Evolutionary conservation across 345 rosid species (phyloP).

Genomic region (Eucalyptus cloeziana): DNA sequence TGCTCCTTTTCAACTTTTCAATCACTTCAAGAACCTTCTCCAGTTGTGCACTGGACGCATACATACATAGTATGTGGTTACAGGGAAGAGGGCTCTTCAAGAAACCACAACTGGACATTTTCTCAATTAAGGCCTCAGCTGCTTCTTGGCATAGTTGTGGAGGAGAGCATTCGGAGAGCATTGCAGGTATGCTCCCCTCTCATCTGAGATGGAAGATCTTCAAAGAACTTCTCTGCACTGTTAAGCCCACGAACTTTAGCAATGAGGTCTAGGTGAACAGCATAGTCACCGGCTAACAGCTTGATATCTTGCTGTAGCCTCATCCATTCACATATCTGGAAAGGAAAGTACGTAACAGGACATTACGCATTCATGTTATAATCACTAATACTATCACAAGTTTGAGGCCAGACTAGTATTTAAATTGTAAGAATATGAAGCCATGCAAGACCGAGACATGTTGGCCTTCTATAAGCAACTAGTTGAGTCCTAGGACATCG

Average conservation of each 20-base stretch:
- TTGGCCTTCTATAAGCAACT: not conserved
- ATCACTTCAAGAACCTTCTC: slow-evolving; percentile 44
- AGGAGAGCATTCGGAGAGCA: slow-evolving; percentile 87
- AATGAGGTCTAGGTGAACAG: slow-evolving; percentile 78
- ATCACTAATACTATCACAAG: not conserved
- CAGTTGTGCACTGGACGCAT: slow-evolving; percentile 34
- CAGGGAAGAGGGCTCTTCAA: slow-evolving; percentile 52
- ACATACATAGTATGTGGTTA: slow-evolving; percentile 65
- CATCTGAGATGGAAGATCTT: slow-evolving; percentile 70
- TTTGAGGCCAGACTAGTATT: not conserved
- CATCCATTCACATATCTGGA: slow-evolving; percentile 95
- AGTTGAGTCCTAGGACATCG: not conserved
- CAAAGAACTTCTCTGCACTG: slow-evolving; percentile 86
- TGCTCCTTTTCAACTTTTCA: slow-evolving; percentile 43
- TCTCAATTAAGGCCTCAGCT: slow-evolving; percentile 62
- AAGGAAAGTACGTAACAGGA: not conserved
- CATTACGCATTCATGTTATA: not conserved
- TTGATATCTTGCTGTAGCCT: slow-evolving; percentile 52
- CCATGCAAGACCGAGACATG: not conserved
- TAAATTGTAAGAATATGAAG: not conserved
- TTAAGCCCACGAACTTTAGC: slow-evolving; percentile 67
- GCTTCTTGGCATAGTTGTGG: slow-evolving; percentile 58
- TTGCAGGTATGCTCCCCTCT: slow-evolving; percentile 48
- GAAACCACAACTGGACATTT: slow-evolving; percentile 68
- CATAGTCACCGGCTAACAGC: slow-evolving; percentile 79